These are phyloP conservation scores for Xylaria sp. DNA, from an alignment of 2,329 filamentous ascomycete species.

Conservation along the genomic window DNA sequence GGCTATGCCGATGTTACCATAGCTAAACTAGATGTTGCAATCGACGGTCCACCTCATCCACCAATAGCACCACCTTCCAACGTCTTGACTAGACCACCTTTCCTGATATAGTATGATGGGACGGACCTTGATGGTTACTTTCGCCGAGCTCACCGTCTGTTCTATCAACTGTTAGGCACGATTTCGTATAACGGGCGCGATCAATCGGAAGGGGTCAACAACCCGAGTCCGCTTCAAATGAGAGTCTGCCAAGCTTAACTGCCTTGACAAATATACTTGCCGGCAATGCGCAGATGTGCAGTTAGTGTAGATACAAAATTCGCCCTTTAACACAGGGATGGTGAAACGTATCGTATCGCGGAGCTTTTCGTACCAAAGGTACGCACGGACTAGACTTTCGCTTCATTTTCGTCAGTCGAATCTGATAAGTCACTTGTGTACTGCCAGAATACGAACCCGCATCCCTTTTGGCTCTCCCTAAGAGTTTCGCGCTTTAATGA, in stretches of 20 bases:
- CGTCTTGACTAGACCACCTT: too few species aligned
- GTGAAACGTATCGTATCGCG: too few species aligned
- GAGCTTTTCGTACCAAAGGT: too few species aligned
- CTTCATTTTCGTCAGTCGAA: too few species aligned
- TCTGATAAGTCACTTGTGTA: too few species aligned
- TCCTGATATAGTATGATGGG: background rate
- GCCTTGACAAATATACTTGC: constrained; percentile 1
- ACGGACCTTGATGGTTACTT: background rate
- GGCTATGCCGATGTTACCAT: constrained; percentile 28
- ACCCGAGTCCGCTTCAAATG: constrained; percentile 17
- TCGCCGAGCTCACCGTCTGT: constrained; percentile 6
- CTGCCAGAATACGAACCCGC: too few species aligned
- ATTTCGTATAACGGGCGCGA: background rate
- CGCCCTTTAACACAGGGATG: too few species aligned
- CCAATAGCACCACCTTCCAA: background rate
- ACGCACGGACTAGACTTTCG: too few species aligned
- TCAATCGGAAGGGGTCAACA: constrained; percentile 4
- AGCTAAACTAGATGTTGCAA: constrained; percentile 31
- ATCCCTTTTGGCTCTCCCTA: too few species aligned
- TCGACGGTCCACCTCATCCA: constrained; percentile 25
- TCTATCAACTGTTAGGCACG: constrained; percentile 10
- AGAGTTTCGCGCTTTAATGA: too few species aligned
- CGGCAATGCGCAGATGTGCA: background rate
- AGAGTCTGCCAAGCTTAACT: background rate
- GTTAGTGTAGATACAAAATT: too few species aligned